Base-by-base conservation (phyloP, 805 yeast genomes). In the Yarrowia sp. region DNA sequence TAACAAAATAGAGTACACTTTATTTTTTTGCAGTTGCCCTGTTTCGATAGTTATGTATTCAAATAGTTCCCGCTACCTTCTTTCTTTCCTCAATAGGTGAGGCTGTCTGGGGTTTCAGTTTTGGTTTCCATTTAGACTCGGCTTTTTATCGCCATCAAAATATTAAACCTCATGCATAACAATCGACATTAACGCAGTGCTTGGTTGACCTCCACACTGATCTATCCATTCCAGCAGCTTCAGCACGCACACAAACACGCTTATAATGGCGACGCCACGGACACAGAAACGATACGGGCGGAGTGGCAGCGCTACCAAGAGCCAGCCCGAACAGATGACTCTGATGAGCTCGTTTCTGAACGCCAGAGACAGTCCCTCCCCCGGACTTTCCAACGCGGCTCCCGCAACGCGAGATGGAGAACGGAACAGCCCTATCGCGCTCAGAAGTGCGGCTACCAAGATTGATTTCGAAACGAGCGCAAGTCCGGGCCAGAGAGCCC, bases 281-380 rank as follows among this genome's bases (percentile, higher is more conserved):
- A 35, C 41, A 4, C 22, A 28, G 4, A 51, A 51, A 22, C 58
- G 58, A 22, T 51, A 51, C 32, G 58, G 58, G 10, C 58, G 58
- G 5, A 4, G 41, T 14, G 30, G 41, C 10, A 51, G 41, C 16
- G 41, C 41, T 14, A 9, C 41, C 21, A 33, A 16, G 21, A 40
- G 41, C 16, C 58, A 51, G 21, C 40, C 58, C 8, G 58, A 51
- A 24, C 58, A 51, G 32, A 33, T 33, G 58, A 51, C 41, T 4
- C 32, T 51, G n/a, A 51, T 51, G 58, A 35, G 22, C 21, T 51
- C 58, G 16, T 51, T 51, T 17, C 21, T 35, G 22, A 51, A 33
- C 17, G 58, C 58, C 8, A 33, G 35, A 51, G 58, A 51, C 16
- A 33, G 41, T 19, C 38, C 58, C n/a, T 51, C 58, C 22, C 41